phyloP scores from a whole-genome alignment of 148 eudicot species.

The Diospyros lotus region DNA sequence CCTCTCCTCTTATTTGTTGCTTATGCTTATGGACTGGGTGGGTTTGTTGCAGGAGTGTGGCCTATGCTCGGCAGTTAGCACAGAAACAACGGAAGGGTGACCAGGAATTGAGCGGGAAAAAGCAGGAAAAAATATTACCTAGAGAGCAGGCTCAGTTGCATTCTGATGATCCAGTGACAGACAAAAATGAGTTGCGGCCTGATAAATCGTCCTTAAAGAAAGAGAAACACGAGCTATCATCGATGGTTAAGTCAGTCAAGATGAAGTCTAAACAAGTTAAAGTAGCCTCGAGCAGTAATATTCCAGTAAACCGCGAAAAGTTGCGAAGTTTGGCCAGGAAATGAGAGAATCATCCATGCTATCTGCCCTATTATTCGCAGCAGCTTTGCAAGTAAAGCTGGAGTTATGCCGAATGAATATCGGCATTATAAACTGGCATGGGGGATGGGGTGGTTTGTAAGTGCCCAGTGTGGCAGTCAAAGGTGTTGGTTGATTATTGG shows the following conservation, averaged over 20 bases:
- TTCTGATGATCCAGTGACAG: constrained; percentile 13
- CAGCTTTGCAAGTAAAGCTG: no score
- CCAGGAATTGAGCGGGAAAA: constrained; percentile 12
- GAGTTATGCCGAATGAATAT: no score
- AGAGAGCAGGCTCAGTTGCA: constrained; percentile 4
- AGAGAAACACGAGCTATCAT: constrained; percentile 62
- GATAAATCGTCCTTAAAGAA: constrained; percentile 22
- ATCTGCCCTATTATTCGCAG: no score
- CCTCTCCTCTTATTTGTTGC: neutral
- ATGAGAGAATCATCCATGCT: neutral
- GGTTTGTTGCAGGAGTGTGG: constrained; percentile 67
- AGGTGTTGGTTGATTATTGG: no score
- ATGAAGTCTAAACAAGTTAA: constrained; percentile 67
- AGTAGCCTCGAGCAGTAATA: constrained; percentile 27
- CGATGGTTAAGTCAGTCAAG: constrained; percentile 65
- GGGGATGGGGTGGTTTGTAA: no score
- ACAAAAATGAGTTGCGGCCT: constrained; percentile 17
- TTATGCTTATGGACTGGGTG: constrained; percentile 4
- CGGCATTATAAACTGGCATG: no score
- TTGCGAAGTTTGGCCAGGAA: neutral
- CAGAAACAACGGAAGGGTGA: constrained; percentile 41
- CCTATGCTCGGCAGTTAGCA: constrained; percentile 64
- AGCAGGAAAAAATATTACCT: constrained; percentile 12
- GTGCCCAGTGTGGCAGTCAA: no score
- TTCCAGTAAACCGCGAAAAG: constrained; percentile 19